Evolutionary conservation across 192 early-diverging fungal species (phyloP).

Genomic region (Backusella mclennaniae): DNA sequence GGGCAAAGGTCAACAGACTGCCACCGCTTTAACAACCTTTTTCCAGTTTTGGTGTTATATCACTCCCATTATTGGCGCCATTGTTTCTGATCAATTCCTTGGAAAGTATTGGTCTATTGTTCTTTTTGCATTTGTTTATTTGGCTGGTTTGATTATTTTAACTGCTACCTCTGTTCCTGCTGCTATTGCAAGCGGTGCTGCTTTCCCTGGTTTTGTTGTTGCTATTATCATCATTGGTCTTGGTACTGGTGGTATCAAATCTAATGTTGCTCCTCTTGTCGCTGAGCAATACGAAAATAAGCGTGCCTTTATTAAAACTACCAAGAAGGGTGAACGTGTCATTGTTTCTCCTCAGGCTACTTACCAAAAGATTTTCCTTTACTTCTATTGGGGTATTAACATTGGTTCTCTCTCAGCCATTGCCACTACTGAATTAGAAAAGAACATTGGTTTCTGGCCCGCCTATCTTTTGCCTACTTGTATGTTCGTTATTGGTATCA

Average conservation of each 20-base stretch:
- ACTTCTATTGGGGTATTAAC: constrained; percentile 82
- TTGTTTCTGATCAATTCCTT: constrained; percentile 68
- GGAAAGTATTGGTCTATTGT: constrained; percentile 77
- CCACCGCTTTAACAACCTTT: constrained; percentile 55
- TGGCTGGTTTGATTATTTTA: constrained; percentile 60
- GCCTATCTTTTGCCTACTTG: constrained; percentile 58
- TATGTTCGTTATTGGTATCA: constrained; percentile 54
- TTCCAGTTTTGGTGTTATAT: constrained; percentile 64
- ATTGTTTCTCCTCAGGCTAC: constrained; percentile 61
- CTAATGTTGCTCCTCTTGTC: constrained; percentile 75
- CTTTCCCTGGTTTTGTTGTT: constrained; percentile 66
- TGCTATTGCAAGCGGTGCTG: constrained; percentile 54
- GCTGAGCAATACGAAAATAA: constrained; percentile 67
- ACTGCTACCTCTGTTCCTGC: constrained; percentile 59
- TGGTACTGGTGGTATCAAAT: constrained; percentile 79
- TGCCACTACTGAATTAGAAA: constrained; percentile 56
- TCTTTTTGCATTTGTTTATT: constrained; percentile 63
- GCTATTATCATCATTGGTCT: constrained; percentile 73
- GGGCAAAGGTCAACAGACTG: constrained; percentile 47
- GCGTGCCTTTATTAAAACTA: constrained; percentile 58
- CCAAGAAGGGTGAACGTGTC: constrained; percentile 45
- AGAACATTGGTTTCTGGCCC: constrained; percentile 55
- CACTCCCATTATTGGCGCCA: constrained; percentile 61
- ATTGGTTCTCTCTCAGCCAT: constrained; percentile 63
- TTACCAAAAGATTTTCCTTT: constrained; percentile 75